Evolutionary conservation across 2,329 filamentous ascomycete genomes (phyloP).

Genomic region (Arthrobotrys megalospora): DNA sequence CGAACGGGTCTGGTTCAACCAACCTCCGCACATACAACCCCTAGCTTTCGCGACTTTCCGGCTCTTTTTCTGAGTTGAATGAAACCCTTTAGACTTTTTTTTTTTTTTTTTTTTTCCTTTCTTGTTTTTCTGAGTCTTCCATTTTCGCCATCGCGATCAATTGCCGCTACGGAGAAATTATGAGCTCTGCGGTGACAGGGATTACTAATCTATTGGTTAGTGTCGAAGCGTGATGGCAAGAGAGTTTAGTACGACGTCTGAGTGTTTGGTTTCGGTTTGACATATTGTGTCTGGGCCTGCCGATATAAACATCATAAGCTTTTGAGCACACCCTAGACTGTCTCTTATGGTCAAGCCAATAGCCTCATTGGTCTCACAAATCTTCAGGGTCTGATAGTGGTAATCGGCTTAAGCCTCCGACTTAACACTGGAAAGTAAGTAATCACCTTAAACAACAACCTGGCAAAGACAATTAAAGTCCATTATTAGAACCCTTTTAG

Average conservation of each 20-base stretch:
- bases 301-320: conserved; percentile 36
- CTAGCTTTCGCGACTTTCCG: conserved; percentile 38
- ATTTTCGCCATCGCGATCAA: conserved; percentile 21
- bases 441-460: conserved; percentile 34
- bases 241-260: conserved; percentile 34
- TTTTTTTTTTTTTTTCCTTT: neutral
- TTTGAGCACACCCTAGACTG: conserved; percentile 17
- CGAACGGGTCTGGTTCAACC: conserved; percentile 30
- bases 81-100: conserved; percentile 5
- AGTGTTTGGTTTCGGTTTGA: conserved; percentile 27
- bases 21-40: conserved; percentile 9
- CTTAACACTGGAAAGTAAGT: conserved; percentile 1
- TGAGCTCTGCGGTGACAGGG: conserved; percentile 31
- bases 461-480: conserved; percentile 3
- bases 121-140: conserved; percentile 8
- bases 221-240: conserved; percentile 32
- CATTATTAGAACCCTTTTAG: conserved; percentile 31
- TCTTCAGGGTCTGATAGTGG: conserved; percentile 11
- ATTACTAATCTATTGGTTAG: conserved; percentile 46
- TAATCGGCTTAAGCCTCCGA: conserved; percentile 5
- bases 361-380: conserved; percentile 19
- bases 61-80: conserved; percentile 26
- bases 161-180: conserved; percentile 20
- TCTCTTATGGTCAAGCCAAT: conserved; percentile 5
- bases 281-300: conserved; percentile 14